Base-by-base conservation (phyloP, 2,329 filamentous ascomycete species). In the Colletotrichum euphorbiae region DNA sequence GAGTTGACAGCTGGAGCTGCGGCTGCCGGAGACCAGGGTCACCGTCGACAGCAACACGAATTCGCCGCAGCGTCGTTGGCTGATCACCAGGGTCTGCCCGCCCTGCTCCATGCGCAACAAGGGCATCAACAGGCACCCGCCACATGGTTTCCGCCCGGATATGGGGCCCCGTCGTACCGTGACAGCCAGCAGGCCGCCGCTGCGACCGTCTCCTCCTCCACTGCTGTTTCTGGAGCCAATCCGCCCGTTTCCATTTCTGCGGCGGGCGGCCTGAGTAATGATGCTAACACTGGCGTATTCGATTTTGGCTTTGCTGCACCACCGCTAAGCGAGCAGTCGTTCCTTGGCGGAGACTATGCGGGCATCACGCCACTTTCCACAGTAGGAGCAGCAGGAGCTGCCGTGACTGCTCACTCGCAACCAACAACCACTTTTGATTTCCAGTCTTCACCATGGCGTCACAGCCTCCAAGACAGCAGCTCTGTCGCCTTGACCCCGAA, bases 321-420 rank as follows among this genome's bases (percentile, higher is more conserved):
- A 43, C 66, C 46, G 17, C 61, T 36, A 17, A 38, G 62, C 42
- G 67, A 69, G 63, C 62, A 55, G 67, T 57, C 63, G 50, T 69
- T 69, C 36, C 67, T 69, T 62, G 67, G 67, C 67, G 62, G 51
- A 42, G 67, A 62, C 33, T 69, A 67, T 58, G 67, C 51, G 50
- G 40, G 62, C 56, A 69, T 69, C 67, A 69, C 43, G 56, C 67
- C 67, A 69, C 67, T 69, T 57, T 69, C 67, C 67, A 62, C 57
- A 56, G 50, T 42, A 13, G 51, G 28, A 33, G 43, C 58, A 60
- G 57, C 56, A 36, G 28, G 17, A 31, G 46, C 56, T 19, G 54
- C 46, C 24, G 59, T 28, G 46, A 58, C 61, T 31, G 59, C 60
- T 40, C 52, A 52, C 33, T 45, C 45, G 65, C 65, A 68, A 54